phyloP scores from a whole-genome alignment of 768 basidiomycete genomes.

The Gyrodon lividus region DNA sequence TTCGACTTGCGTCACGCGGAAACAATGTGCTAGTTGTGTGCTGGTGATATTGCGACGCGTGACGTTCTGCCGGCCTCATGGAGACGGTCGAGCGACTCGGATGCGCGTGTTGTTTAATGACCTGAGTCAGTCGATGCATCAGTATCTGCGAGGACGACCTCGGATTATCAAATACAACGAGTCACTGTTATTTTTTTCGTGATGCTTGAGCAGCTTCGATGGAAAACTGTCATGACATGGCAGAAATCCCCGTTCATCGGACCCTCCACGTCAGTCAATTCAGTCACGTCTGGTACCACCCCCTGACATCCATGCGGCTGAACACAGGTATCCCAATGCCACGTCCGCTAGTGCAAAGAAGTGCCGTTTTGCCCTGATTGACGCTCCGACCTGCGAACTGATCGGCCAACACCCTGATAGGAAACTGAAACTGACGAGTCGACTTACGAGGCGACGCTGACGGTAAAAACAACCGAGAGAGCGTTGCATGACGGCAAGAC shows the following conservation, averaged over 20 bases:
- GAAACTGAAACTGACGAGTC: conserved; percentile 10
- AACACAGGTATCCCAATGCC: background rate
- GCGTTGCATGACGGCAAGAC: conserved; percentile 13
- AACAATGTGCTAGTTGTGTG: background rate
- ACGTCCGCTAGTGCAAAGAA: background rate
- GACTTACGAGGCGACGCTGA: background rate
- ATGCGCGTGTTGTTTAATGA: too few species aligned
- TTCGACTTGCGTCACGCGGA: background rate
- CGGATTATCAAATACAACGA: too few species aligned
- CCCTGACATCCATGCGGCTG: too few species aligned
- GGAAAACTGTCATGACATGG: too few species aligned
- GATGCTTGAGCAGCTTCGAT: too few species aligned
- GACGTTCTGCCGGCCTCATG: background rate
- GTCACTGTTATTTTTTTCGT: too few species aligned
- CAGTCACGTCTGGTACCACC: too few species aligned
- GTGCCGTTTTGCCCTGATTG: background rate
- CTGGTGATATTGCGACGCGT: background rate
- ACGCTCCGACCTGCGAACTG: background rate
- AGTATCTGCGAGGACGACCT: too few species aligned
- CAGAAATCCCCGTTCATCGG: too few species aligned
- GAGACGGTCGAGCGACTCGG: background rate
- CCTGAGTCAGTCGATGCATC: too few species aligned
- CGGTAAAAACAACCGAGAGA: background rate
- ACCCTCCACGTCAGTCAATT: too few species aligned
- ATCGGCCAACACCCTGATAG: conserved; percentile 19